Evolutionary conservation across 1,139 yeast species (phyloP).

Genomic region (Yamadazyma buinensis): DNA sequence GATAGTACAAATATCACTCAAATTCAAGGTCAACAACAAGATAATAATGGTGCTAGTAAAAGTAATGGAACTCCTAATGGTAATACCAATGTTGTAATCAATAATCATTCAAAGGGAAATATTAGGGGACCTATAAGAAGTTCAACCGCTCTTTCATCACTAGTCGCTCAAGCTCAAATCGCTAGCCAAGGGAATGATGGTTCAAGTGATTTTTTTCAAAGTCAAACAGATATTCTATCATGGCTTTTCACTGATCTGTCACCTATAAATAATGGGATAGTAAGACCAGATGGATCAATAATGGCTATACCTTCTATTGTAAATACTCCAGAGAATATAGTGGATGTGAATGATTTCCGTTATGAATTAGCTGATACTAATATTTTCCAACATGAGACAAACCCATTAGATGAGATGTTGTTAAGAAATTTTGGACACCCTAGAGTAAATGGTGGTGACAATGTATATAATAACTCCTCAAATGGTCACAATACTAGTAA

Average conservation of each 20-base stretch:
- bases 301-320: not conserved
- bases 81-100: not conserved
- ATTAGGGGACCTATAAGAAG: not conserved
- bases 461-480: not conserved
- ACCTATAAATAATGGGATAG: conserved; percentile 8
- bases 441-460: not conserved
- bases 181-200: not conserved
- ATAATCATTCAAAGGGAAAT: not conserved
- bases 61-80: too few relatives aligned
- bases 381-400: conserved; percentile 33
- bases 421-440: conserved; percentile 8
- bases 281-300: conserved; percentile 3
- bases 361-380: conserved; percentile 23
- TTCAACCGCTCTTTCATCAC: not conserved
- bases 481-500: not conserved
- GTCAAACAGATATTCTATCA: conserved; percentile 36
- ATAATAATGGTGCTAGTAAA: too few relatives aligned
- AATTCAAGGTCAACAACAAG: too few relatives aligned
- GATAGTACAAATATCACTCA: not conserved
- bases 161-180: not conserved
- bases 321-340: conserved; percentile 1
- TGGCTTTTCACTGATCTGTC: conserved; percentile 37
- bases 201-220: conserved; percentile 10
- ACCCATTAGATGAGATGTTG: conserved; percentile 40
- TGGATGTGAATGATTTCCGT: not conserved